phyloP scores from a whole-genome alignment of 495 filamentous ascomycete genomes.

The Aspergillus baeticus region DNA sequence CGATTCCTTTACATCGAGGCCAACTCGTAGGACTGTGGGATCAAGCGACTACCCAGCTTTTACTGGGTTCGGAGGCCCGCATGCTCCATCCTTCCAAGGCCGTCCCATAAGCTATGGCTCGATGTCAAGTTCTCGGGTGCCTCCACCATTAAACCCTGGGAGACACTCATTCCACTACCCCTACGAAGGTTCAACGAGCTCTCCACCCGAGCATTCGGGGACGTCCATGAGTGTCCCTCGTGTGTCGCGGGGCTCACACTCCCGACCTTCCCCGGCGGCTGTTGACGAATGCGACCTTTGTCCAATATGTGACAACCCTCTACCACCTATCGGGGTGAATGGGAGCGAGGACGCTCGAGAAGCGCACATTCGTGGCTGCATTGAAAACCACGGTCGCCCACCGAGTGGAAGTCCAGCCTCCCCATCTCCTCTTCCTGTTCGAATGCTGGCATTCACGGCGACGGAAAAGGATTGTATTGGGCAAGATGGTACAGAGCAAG shows the following conservation, averaged over 20 bases:
- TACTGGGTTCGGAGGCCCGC: slow-evolving; percentile 15
- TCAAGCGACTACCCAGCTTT: slow-evolving; percentile 21
- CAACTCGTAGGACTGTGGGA: slow-evolving; percentile 24
- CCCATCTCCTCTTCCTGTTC: slow-evolving; percentile 24
- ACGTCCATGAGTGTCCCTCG: slow-evolving; percentile 10
- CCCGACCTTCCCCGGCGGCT: slow-evolving; percentile 24
- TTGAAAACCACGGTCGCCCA: slow-evolving; percentile 44
- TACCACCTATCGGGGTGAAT: slow-evolving; percentile 64
- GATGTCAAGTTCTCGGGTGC: slow-evolving; percentile 11
- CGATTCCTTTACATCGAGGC: slow-evolving; percentile 15
- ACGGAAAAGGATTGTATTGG: slow-evolving; percentile 90
- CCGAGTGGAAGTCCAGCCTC: slow-evolving; percentile 20
- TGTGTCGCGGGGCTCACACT: slow-evolving; percentile 25
- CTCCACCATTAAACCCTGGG: slow-evolving; percentile 8
- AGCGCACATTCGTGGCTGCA: slow-evolving; percentile 75
- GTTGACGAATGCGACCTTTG: slow-evolving; percentile 85
- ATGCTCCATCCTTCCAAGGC: slow-evolving; percentile 18
- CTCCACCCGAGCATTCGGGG: not conserved
- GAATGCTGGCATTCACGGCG: slow-evolving; percentile 72
- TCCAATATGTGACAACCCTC: slow-evolving; percentile 76
- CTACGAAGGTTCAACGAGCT: not conserved
- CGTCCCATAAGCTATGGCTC: slow-evolving; percentile 27
- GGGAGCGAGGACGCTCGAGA: slow-evolving; percentile 65
- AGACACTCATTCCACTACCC: slow-evolving; percentile 20
- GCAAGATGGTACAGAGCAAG: slow-evolving; percentile 55